Base-by-base conservation (phyloP, 306 rosid species). In the Neltuma alba region DNA sequence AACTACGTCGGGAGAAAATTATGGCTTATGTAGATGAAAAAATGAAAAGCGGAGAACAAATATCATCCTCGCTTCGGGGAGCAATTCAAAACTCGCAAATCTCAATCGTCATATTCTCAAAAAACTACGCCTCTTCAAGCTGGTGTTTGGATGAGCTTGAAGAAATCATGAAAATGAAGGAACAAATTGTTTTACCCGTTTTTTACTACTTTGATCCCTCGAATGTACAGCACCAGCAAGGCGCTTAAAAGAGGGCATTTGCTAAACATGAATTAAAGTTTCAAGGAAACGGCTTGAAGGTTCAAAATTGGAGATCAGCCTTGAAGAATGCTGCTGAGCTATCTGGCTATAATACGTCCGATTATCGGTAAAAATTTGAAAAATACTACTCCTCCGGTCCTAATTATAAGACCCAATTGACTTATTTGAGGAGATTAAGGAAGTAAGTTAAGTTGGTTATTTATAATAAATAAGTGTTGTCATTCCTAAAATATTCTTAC, bases 271-370 rank as follows among this genome's bases (percentile, higher is more conserved):
- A 71, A 31, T 4, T 47, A 8, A 71, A 31, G 42, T 47, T 18
- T 2, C 30, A 45, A 41, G 27, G 3, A 16, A 47, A 47, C 28
- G 30, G 8, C 27, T 60, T 16, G 4, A 47, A 30, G 42, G 18
- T 47, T 18, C 27, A 47, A 21, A 71, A 5, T 48, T 71, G 76
- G 76, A 71, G n/a, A n/a, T n/a, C n/a, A n/a, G n/a, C n/a, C n/a
- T n/a, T n/a, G n/a, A n/a, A n/a, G n/a, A n/a, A n/a, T n/a, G n/a
- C n/a, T n/a, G n/a, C n/a, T n/a, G n/a, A n/a, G n/a, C n/a, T n/a
- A n/a, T n/a, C n/a, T n/a, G 76, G 76, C 23, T 71, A 30, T 8
- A 42, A 71, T 71, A 0, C 30, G 48, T 30, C 62, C 7, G 1
- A 45, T 3, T 18, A 38, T 38, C 5, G 41, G 41, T 38, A 38